These are phyloP conservation scores for Ichthyophthirius multifiliis DNA, from an alignment of 169 alveolate species.

Conservation along the genomic window DNA sequence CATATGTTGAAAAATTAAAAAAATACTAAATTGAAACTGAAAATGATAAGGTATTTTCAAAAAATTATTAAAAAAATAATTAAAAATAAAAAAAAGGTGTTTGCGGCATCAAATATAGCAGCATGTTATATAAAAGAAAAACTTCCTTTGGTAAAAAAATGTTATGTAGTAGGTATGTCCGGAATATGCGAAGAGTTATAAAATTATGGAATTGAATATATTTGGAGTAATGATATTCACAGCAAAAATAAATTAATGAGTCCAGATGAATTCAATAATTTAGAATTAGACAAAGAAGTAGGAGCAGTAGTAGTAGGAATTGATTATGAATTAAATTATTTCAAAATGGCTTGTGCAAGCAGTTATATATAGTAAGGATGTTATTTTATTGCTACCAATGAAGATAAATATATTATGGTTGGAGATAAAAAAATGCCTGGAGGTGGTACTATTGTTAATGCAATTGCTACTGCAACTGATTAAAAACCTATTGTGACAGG, in stretches of 20 bases:
- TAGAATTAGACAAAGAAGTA: conserved; percentile 33
- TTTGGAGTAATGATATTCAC: neutral
- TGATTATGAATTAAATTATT: conserved; percentile 20
- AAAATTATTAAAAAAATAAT: neutral
- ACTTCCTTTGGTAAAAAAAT: conserved; percentile 2
- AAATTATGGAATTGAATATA: conserved; percentile 6
- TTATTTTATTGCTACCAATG: conserved; percentile 29
- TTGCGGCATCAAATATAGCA: conserved; percentile 9
- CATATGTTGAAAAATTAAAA: conserved; percentile 5
- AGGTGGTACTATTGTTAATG: conserved; percentile 39
- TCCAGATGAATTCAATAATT: conserved; percentile 11
- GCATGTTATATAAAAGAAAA: conserved; percentile 14
- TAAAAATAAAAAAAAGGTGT: neutral
- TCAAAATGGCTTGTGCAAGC: conserved; percentile 38
- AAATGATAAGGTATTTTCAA: neutral
- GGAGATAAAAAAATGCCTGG: conserved; percentile 49
- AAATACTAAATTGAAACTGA: neutral
- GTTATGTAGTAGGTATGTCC: conserved; percentile 23
- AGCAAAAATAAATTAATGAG: neutral
- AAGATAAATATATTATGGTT: conserved; percentile 9
- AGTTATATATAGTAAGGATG: conserved; percentile 40
- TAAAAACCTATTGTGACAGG: conserved; percentile 20
- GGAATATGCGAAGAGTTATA: conserved; percentile 33
- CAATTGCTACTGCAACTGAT: conserved; percentile 1
- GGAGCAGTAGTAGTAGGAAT: conserved; percentile 59